Evolutionary conservation across 768 basidiomycete genomes (phyloP), one percentile per base, ranked within the genome.

Genomic region (Phanerochaete sordida): DNA sequence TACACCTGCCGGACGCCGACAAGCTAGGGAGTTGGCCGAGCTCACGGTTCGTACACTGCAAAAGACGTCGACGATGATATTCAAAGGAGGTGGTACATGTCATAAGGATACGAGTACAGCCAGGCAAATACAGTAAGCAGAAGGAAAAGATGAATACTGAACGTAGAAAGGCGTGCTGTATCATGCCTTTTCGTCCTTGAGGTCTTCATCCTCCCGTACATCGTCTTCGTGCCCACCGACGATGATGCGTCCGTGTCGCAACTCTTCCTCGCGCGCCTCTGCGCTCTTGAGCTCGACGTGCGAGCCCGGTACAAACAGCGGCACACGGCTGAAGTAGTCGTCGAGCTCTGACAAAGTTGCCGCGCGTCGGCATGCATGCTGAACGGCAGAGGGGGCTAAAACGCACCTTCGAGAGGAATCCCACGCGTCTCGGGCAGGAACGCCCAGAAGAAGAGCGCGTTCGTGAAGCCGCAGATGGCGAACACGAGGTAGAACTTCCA

Each of bases 401-500:
- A 54, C 53, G 35, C 9, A 61, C 63, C 67, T 62, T 69, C 66
- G 28, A 68, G 64, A 2, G 66, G 65, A 44, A 66, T 64, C 13
- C 68, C 68, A 45, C 62, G 60, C 9, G 66, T 68, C 61, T 69
- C 68, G 21, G 68, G 68, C 19, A 68, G 57, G 63, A 67, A 66
- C 15, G 66, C 64, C 67, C 67, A 68, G 61, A 68, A 66, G 61
- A 65, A 66, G 1, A 68, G 60, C 9, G 67, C 67, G 39, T 68
- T 68, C 4, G 64, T 58, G 59, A 66, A 64, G 9, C 65, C 65
- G 59, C 67, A 68, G 4, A 68, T 56, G 0, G 67, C 67, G 50
- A 68, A 68, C n/a, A 68, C 66, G 24, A 68, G 60, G 57, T 68
- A 68, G 52, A 52, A 68, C 37, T 50, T 60, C 65, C 66, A 68